These are phyloP conservation scores for Chaetomiaceae sp. DNA, from an alignment of 2,329 filamentous ascomycete genomes.

Conservation along the genomic window DNA sequence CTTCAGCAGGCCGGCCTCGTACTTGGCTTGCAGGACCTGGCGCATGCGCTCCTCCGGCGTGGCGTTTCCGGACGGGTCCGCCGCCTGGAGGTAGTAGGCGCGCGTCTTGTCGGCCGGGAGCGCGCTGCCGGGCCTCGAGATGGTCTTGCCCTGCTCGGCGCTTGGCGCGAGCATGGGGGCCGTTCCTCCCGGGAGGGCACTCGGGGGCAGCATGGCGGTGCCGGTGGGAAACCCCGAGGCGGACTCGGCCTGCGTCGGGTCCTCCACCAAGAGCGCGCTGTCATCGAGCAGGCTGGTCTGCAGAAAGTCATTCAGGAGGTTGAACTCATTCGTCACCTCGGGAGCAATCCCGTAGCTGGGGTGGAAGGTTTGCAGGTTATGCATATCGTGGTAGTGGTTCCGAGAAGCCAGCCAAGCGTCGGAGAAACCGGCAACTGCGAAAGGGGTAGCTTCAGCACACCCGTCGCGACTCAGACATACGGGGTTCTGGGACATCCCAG, in stretches of 20 bases:
- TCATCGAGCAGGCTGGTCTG: constrained; percentile 89
- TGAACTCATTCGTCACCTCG: constrained; percentile 94
- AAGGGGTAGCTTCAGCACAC: constrained; percentile 21
- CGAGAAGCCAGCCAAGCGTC: constrained; percentile 76
- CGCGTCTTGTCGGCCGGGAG: constrained; percentile 64
- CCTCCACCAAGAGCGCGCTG: constrained; percentile 62
- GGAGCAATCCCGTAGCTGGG: constrained; percentile 89
- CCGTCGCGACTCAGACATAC: constrained; percentile 9
- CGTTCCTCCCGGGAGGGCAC: constrained; percentile 33
- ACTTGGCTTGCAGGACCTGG: constrained; percentile 88
- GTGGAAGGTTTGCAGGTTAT: constrained; percentile 88
- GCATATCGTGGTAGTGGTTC: constrained; percentile 89
- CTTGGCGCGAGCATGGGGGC: constrained; percentile 45
- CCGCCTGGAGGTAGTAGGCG: constrained; percentile 95
- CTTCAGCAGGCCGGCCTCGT: constrained; percentile 87
- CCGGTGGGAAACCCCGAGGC: constrained; percentile 39
- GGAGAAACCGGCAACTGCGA: constrained; percentile 67
- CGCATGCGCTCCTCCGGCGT: constrained; percentile 93
- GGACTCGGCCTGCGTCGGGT: constrained; percentile 48
- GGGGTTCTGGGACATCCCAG: constrained; percentile 15
- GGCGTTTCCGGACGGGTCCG: constrained; percentile 79
- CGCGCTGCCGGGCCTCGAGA: constrained; percentile 55
- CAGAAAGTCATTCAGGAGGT: constrained; percentile 91
- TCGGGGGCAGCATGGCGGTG: constrained; percentile 30
- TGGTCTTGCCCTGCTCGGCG: constrained; percentile 45